phyloP scores from a whole-genome alignment of 345 rosid species.

The Rhodamnia argentea region DNA sequence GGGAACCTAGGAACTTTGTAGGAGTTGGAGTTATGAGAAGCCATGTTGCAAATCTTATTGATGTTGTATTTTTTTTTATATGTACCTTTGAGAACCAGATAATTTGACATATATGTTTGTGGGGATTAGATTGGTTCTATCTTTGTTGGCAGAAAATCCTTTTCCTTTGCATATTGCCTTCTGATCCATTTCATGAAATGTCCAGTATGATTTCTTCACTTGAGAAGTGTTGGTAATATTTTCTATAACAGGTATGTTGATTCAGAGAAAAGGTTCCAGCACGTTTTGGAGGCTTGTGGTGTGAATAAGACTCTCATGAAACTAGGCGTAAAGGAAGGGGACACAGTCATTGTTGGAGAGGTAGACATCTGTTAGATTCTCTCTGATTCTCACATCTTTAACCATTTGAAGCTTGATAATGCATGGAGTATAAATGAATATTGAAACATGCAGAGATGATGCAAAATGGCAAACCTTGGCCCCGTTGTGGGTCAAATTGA shows the following conservation, averaged over 20 bases:
- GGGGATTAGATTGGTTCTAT: neutral
- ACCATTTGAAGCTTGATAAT: neutral
- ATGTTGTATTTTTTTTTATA: neutral
- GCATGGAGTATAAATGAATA: neutral
- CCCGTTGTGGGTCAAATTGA: neutral
- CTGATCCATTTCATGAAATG: neutral
- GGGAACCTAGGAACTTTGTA: neutral
- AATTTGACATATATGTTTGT: neutral
- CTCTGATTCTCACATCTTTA: neutral
- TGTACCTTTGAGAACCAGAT: neutral
- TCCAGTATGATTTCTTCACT: slow-evolving; percentile 2
- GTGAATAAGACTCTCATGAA: slow-evolving; percentile 60
- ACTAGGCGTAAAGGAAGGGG: slow-evolving; percentile 91
- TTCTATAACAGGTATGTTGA: slow-evolving; percentile 53
- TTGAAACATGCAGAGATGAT: neutral
- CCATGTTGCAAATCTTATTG: neutral
- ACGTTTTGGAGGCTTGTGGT: slow-evolving; percentile 90
- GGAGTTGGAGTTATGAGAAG: neutral
- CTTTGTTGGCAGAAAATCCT: neutral
- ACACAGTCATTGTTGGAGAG: slow-evolving; percentile 84
- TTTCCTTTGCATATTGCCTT: neutral
- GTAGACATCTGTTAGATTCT: slow-evolving; percentile 12
- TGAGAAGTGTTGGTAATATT: neutral
- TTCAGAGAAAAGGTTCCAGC: slow-evolving; percentile 80
- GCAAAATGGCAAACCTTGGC: neutral